Evolutionary conservation across 768 basidiomycete species (phyloP), one percentile per base, ranked within the genome.

Genomic region (Pulveroboletus sp.): DNA sequence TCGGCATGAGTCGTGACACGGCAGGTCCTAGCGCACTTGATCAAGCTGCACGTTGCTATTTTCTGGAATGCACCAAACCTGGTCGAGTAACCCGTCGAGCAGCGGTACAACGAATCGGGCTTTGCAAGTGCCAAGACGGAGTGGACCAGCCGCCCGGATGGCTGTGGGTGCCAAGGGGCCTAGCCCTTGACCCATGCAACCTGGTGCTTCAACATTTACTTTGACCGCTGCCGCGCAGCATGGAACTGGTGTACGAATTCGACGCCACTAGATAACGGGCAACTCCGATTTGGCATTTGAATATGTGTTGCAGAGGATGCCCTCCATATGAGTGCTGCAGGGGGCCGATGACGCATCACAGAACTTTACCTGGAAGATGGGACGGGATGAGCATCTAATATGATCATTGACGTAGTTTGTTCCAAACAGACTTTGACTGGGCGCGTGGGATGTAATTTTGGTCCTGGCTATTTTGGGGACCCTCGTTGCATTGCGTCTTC

Each of bases 171-270:
- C 45, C 46, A 16, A 40, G 17, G 34, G 34, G 45, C 27, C 50
- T 45, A 53, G 63, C 62, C 62, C 62, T 63, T 58, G 58, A 61
- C 63, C 62, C 61, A 58, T 51, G 50, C 38, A 54, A 44, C 39
- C 44, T 23, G 49, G 43, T 47, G 51, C 54, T 34, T 23, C 45
- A 53, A 25, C 41, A 36, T 34, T 46, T 32, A 40, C 40, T 33
- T 24, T 29, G 43, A 21, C 23, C 37, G 41, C 50, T 51, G 37
- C 47, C 33, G 24, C 45, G 58, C 60, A 63, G 63, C 45, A 51
- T 56, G 35, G 60, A 62, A 59, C 37, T 40, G 53, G 38, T 39
- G 51, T 43, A 51, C 50, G 58, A 60, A 56, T 52, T 56, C 38
- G 25, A 59, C 63, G 55, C 63, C 61, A 63, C 55, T 6, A 51